These are phyloP conservation scores for Curvularia spicifera DNA, from an alignment of 2,329 filamentous ascomycete genomes.

Conservation along the genomic window DNA sequence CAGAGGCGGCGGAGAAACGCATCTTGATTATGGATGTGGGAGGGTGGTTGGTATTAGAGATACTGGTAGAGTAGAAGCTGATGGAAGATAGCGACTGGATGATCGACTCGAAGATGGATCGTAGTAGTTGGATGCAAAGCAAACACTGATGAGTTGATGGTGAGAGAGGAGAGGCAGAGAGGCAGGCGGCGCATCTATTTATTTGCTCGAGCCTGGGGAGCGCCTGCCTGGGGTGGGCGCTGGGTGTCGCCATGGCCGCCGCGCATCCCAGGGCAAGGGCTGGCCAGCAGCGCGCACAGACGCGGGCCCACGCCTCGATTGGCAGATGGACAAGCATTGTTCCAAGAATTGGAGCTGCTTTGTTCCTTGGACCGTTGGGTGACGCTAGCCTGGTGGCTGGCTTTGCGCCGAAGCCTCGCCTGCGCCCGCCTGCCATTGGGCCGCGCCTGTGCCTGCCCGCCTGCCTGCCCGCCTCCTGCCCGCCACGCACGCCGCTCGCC, in stretches of 20 bases:
- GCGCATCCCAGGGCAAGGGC: too few relatives aligned
- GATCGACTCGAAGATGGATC: conserved; percentile 21
- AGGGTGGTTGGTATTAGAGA: conserved; percentile 12
- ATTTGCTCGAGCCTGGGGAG: conserved; percentile 16
- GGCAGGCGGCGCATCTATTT: conserved; percentile 19
- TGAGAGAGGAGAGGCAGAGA: conserved; percentile 14
- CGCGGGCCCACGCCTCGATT: conserved; percentile 9
- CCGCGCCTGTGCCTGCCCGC: background rate
- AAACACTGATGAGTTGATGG: conserved; percentile 8
- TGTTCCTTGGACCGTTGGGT: conserved; percentile 16
- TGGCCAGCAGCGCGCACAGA: conserved; percentile 13
- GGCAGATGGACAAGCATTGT: conserved; percentile 25
- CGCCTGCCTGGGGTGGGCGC: conserved; percentile 5
- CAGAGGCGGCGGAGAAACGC: conserved; percentile 40
- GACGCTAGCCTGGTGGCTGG: conserved; percentile 12
- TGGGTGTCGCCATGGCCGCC: background rate
- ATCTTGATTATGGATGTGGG: conserved; percentile 32
- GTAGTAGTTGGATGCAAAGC: conserved; percentile 5
- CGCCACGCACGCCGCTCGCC: too few relatives aligned
- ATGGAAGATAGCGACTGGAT: conserved; percentile 21
- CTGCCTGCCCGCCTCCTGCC: too few relatives aligned
- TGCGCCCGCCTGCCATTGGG: conserved; percentile 7
- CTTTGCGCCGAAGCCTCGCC: conserved; percentile 9
- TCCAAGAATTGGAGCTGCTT: conserved; percentile 21
- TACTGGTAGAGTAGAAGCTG: conserved; percentile 8